These are phyloP conservation scores for Dactylellina leptospora DNA, from an alignment of 2,329 filamentous ascomycete genomes.

Conservation along the genomic window DNA sequence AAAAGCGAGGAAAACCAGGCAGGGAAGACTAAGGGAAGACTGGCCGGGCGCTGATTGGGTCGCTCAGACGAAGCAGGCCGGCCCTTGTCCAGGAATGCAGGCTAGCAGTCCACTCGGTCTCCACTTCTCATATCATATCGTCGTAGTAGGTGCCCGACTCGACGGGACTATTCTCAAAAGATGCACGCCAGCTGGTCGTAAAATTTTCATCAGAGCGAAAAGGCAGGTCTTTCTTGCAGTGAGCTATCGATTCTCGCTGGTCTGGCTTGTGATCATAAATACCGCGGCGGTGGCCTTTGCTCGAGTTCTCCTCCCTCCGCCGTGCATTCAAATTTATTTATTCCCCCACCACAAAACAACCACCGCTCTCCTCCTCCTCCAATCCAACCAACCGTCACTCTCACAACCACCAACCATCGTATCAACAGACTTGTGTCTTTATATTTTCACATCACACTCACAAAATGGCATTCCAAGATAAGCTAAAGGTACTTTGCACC, in stretches of 20 bases:
- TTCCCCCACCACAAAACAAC: not conserved
- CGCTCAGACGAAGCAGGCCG: not conserved
- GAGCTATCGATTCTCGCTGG: too few relatives aligned
- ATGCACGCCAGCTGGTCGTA: slow-evolving; percentile 46
- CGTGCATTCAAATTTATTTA: not conserved
- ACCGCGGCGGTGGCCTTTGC: too few relatives aligned
- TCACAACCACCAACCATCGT: not conserved
- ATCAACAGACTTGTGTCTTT: too few relatives aligned
- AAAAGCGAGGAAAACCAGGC: slow-evolving; percentile 13
- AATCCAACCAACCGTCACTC: not conserved
- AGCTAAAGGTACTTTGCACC: slow-evolving; percentile 22
- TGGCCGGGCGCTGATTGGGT: slow-evolving; percentile 28
- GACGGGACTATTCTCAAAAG: slow-evolving; percentile 6
- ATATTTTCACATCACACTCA: not conserved
- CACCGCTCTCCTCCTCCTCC: slow-evolving; percentile 6
- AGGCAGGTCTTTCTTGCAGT: too few relatives aligned
- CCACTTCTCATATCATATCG: too few relatives aligned
- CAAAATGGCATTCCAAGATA: slow-evolving; percentile 52
- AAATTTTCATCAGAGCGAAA: too few relatives aligned
- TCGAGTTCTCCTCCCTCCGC: not conserved
- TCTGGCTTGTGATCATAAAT: slow-evolving; percentile 28
- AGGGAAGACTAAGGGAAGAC: too few relatives aligned
- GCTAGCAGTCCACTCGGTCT: too few relatives aligned
- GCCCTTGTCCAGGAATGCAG: slow-evolving; percentile 38
- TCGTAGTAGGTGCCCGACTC: too few relatives aligned